phyloP scores from a whole-genome alignment of 176 grass and related monocot genomes.

The Pharus latifolius region DNA sequence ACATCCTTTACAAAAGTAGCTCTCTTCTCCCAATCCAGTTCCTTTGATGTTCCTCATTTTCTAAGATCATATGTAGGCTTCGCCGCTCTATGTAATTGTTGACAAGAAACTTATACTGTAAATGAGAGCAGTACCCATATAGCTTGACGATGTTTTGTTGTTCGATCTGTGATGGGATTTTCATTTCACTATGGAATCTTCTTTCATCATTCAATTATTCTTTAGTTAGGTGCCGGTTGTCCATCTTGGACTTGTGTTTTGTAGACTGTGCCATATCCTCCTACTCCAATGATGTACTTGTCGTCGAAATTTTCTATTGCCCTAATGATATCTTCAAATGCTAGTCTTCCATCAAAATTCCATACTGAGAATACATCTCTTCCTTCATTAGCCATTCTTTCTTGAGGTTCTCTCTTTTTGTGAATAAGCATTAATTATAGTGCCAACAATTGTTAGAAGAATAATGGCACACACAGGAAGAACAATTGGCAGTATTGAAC shows the following conservation, averaged over 20 bases:
- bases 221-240: background rate
- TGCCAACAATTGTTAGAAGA: background rate
- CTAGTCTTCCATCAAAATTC: constrained; percentile 7
- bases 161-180: background rate
- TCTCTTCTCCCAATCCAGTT: background rate
- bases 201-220: background rate
- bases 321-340: background rate
- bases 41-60: background rate
- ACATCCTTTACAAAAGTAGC: background rate
- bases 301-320: background rate
- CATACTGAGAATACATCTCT: background rate
- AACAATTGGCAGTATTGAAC: background rate
- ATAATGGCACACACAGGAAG: background rate
- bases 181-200: background rate
- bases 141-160: background rate
- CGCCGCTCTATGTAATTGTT: background rate
- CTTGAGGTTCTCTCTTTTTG: background rate
- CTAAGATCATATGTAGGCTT: background rate
- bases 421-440: background rate
- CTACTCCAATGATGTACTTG: background rate
- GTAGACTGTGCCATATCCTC: background rate
- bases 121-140: background rate
- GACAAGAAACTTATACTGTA: background rate
- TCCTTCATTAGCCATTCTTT: background rate
- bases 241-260: background rate